Evolutionary conservation across 768 basidiomycete species (phyloP).

Genomic region (Lentinula raphanica): DNA sequence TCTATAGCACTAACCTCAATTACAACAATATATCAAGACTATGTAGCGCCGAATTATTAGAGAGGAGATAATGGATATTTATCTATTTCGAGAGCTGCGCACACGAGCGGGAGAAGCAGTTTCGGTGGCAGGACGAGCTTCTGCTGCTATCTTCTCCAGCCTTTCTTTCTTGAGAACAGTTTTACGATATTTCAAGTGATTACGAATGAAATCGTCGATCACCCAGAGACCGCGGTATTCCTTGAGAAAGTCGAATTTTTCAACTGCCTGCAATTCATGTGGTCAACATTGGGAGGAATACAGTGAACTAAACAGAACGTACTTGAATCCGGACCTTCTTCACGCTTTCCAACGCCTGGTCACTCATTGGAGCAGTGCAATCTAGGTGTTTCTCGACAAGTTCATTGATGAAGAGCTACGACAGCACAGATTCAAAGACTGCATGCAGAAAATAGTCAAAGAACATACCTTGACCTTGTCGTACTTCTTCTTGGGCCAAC

Average conservation of each 20-base stretch:
- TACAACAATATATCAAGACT: no score
- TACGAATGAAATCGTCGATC: not conserved
- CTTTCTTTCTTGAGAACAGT: not conserved
- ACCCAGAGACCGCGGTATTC: not conserved
- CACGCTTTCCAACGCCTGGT: not conserved
- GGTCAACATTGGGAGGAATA: not conserved
- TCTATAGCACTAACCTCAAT: no score
- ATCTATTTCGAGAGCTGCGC: no score
- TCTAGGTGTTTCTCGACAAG: not conserved
- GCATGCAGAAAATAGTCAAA: not conserved
- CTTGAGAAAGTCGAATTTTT: not conserved
- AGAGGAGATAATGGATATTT: no score
- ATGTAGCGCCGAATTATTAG: no score
- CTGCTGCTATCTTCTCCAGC: not conserved
- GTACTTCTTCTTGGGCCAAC: conserved; percentile 10
- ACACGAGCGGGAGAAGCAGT: not conserved
- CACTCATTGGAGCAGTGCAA: not conserved
- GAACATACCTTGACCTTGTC: conserved; percentile 13
- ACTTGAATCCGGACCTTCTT: not conserved
- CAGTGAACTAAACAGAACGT: no score
- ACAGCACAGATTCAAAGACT: not conserved
- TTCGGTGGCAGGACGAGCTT: not conserved
- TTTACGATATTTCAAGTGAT: not conserved
- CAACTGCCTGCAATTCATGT: not conserved
- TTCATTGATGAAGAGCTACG: not conserved